phyloP scores from a whole-genome alignment of 805 yeast genomes.

The Pachysolen tannophilus region DNA sequence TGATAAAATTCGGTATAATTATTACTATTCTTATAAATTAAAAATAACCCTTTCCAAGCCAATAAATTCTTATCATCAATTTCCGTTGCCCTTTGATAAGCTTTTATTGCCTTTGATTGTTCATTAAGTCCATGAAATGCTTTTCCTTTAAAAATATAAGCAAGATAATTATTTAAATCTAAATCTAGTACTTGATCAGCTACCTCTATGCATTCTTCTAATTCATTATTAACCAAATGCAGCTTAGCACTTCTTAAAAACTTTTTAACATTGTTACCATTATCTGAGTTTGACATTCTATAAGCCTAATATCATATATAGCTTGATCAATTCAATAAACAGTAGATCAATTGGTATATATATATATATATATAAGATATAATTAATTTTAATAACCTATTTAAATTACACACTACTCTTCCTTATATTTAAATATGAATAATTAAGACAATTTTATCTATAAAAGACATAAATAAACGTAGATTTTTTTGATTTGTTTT shows the following conservation, averaged over 20 bases:
- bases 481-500: too few relatives aligned
- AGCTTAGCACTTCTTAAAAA: conserved; percentile 39
- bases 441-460: too few relatives aligned
- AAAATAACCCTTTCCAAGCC: conserved; percentile 80
- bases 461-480: too few relatives aligned
- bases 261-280: too few relatives aligned
- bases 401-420: too few relatives aligned
- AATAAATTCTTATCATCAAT: conserved; percentile 42
- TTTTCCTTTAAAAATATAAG: conserved; percentile 66
- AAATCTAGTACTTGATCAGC: conserved; percentile 46
- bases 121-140: conserved; percentile 41
- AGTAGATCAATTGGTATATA: too few relatives aligned
- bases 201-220: conserved; percentile 51
- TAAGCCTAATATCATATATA: too few relatives aligned
- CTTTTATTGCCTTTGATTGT: conserved; percentile 27
- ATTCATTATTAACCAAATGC: conserved; percentile 48
- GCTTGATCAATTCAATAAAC: too few relatives aligned
- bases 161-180: conserved; percentile 56
- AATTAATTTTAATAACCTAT: too few relatives aligned
- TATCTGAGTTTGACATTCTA: too few relatives aligned
- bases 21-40: conserved; percentile 28
- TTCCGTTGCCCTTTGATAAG: conserved; percentile 42
- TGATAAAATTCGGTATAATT: conserved; percentile 39
- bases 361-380: too few relatives aligned
- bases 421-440: too few relatives aligned